Evolutionary conservation across 2,329 filamentous ascomycete genomes (phyloP), one percentile per base, ranked within the genome.

Genomic region (Raffaelea deltoideospora): DNA sequence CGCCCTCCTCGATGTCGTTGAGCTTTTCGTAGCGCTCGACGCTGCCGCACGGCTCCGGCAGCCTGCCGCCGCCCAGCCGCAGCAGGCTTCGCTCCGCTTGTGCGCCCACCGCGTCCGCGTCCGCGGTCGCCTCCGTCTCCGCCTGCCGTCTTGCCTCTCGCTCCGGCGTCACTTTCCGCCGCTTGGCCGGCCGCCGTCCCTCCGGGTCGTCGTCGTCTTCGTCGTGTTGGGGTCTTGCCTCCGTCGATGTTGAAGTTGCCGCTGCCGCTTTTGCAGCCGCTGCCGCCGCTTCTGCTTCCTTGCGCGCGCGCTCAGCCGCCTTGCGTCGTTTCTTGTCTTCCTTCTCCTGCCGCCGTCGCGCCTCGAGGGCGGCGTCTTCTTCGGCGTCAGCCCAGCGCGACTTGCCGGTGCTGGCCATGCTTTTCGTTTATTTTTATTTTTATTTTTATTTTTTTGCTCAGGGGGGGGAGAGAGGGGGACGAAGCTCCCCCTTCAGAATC

Each of bases 1-100:
- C 86, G 26, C 90, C 90, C 61, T 98, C 90, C 57, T 96, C 90
- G 50, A 98, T 98, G 53, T 90, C 82, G 56, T 98, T 98, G 39
- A 98, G 66, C 47, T 83, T 81, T 50, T 95, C 83, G 59, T 87
- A 98, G 51, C 84, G 79, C 51, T 88, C 80, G 20, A 93, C 79
- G 53, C 82, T 82, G 41, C 81, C 69, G 51, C 79, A 81, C 39
- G 41, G 40, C 11, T 61, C 65, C 35, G 72, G 69, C 75, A 86
- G 93, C 46, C 63, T 57, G 10, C 71, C 69, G 13, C 66, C 64
- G 10, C 79, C 69, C 51, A 92, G 87, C 10, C 80, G 75, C 30
- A 95, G 58, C 3, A 93, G 63, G 44, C 68, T 73, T 47, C 35
- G 48, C 50, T 32, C 46, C 22, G 37, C 20, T 19, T 13, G 17